Evolutionary conservation across 441 rosid genomes (phyloP).

Genomic region (Populus hybrid): DNA sequence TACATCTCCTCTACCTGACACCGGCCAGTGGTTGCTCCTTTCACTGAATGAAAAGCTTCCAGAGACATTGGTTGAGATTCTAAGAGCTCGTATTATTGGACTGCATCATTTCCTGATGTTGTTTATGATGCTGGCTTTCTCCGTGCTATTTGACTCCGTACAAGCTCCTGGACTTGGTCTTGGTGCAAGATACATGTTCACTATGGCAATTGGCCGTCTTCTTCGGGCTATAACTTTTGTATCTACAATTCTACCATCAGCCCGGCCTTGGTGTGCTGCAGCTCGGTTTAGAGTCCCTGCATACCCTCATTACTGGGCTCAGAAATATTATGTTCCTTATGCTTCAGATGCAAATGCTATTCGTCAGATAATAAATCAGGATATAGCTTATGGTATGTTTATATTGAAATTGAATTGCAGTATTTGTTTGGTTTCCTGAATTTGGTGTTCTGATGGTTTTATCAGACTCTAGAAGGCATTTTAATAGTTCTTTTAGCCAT

Average conservation of each 20-base stretch:
- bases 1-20: conserved; percentile 77
- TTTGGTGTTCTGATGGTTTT: neutral
- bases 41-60: conserved; percentile 84
- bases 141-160: conserved; percentile 70
- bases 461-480: neutral
- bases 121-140: conserved; percentile 84
- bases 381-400: conserved; percentile 66
- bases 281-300: conserved; percentile 61
- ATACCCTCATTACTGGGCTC: conserved; percentile 85
- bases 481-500: neutral
- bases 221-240: conserved; percentile 79
- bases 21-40: conserved; percentile 91
- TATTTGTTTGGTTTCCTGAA: conserved; percentile 4
- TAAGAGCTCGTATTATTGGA: conserved; percentile 79
- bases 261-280: conserved; percentile 90
- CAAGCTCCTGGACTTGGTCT: conserved; percentile 90
- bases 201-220: conserved; percentile 88
- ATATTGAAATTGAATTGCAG: neutral
- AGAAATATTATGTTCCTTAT: conserved; percentile 80
- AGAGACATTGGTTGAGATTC: conserved; percentile 48
- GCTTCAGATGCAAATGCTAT: conserved; percentile 68
- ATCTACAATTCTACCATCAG: conserved; percentile 85
- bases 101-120: conserved; percentile 84
- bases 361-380: conserved; percentile 45
- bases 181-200: conserved; percentile 84